A percentile compares a stretch with the other conserved stretches of the same genome.
phyloP scores from a whole-genome alignment of 805 yeast species.

The Candida fluviatilis region DNA sequence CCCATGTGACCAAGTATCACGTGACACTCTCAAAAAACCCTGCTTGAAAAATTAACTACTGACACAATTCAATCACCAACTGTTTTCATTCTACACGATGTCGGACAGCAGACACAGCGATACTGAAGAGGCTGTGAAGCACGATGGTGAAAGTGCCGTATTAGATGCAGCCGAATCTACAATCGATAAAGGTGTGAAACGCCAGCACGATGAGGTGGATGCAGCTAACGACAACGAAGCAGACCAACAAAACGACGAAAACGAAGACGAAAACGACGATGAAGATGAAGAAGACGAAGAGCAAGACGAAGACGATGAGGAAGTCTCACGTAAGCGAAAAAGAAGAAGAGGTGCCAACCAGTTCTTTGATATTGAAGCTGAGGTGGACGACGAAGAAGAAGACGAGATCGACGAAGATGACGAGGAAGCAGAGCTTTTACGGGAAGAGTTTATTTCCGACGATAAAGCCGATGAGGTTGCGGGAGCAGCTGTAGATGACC shows the following conservation, averaged over 20 bases:
- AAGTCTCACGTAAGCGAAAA: slow-evolving; percentile 42
- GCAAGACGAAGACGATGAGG: slow-evolving; percentile 46
- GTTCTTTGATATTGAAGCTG: slow-evolving; percentile 97
- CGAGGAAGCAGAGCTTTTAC: slow-evolving; percentile 80
- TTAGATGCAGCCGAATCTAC: background rate
- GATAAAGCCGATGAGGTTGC: slow-evolving; percentile 52
- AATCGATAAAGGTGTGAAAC: slow-evolving; percentile 5
- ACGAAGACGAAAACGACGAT: slow-evolving; percentile 42
- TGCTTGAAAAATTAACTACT: slow-evolving; percentile 2
- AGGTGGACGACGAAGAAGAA: slow-evolving; percentile 96
- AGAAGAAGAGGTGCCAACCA: slow-evolving; percentile 61
- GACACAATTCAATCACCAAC: too few species aligned
- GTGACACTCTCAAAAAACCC: too few species aligned
- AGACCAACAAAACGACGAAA: slow-evolving; percentile 11
- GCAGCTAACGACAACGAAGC: slow-evolving; percentile 8
- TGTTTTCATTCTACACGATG: slow-evolving; percentile 1
- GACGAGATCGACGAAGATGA: slow-evolving; percentile 87
- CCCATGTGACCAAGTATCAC: too few species aligned
- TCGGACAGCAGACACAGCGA: slow-evolving; percentile 4
- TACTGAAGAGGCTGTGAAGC: slow-evolving; percentile 2
- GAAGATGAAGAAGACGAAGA: slow-evolving; percentile 52
- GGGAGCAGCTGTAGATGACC: slow-evolving; percentile 50
- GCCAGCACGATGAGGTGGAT: slow-evolving; percentile 6
- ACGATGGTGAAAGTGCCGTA: slow-evolving; percentile 1
- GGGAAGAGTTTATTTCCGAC: slow-evolving; percentile 78